These are phyloP conservation scores for Aegle marmelos DNA, from an alignment of 345 rosid species.

Conservation along the genomic window DNA sequence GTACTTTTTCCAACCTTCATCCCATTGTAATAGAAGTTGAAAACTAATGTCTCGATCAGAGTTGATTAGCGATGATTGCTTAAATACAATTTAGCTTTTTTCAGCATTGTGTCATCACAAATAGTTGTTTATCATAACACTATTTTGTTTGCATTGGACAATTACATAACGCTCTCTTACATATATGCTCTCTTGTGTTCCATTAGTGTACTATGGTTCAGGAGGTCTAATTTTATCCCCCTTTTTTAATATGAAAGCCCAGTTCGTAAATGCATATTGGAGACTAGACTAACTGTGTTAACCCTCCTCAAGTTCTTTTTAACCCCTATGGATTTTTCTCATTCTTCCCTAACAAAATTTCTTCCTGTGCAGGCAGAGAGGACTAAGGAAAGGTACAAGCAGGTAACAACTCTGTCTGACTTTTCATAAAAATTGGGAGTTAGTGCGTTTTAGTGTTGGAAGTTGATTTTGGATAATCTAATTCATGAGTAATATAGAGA, in stretches of 20 bases:
- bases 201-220: neutral
- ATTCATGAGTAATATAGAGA: conserved; percentile 2
- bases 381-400: conserved; percentile 63
- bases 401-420: conserved; percentile 36
- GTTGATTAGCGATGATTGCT: neutral
- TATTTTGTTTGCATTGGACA: neutral
- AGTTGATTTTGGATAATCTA: neutral
- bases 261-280: neutral
- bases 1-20: neutral
- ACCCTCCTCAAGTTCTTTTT: neutral
- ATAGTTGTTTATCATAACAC: neutral
- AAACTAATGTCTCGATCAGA: neutral
- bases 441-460: neutral
- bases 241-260: neutral
- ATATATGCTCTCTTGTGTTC: neutral
- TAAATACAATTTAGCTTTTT: neutral
- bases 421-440: neutral
- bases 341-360: neutral
- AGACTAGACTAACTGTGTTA: neutral
- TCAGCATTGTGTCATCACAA: neutral
- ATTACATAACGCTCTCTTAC: too few relatives aligned
- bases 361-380: conserved; percentile 53
- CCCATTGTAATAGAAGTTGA: neutral
- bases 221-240: neutral
- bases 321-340: neutral